Evolutionary conservation across 2,329 filamentous ascomycete species (phyloP).

Genomic region (Aureobasidium sp.): DNA sequence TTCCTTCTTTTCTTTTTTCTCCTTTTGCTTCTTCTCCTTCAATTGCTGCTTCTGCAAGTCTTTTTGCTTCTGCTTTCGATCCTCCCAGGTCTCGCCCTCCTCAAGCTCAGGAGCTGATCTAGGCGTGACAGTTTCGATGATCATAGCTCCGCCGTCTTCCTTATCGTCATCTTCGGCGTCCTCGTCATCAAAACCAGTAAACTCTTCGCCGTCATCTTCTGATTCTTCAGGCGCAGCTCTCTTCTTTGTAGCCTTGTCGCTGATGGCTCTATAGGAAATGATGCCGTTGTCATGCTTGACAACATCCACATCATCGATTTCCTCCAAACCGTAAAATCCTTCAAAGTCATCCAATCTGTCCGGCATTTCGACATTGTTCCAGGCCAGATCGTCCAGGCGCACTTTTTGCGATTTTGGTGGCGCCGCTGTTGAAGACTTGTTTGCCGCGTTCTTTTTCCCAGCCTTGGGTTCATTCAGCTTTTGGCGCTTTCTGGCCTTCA

Average conservation of each 20-base stretch:
- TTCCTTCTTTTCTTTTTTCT: constrained; percentile 24
- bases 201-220: constrained; percentile 47
- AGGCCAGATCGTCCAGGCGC: constrained; percentile 49
- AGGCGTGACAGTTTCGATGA: neutral
- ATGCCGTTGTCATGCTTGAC: constrained; percentile 51
- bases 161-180: neutral
- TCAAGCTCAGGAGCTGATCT: constrained; percentile 19
- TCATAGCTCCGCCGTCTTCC: neutral
- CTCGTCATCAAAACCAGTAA: constrained; percentile 53
- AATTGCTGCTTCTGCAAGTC: constrained; percentile 23
- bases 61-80: constrained; percentile 23
- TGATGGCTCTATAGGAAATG: constrained; percentile 31
- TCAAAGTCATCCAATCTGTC: constrained; percentile 83
- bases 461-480: constrained; percentile 28
- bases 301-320: constrained; percentile 87
- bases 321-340: constrained; percentile 86
- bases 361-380: constrained; percentile 60
- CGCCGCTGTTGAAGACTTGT: constrained; percentile 8
- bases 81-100: constrained; percentile 24
- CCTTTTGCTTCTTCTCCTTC: constrained; percentile 20
- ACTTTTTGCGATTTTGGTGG: constrained; percentile 25
- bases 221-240: constrained; percentile 23
- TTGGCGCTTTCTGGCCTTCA: constrained; percentile 39
- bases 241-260: constrained; percentile 26
- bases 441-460: constrained; percentile 16